These are phyloP conservation scores for Saururus chinensis DNA, from an alignment of 164 flowering plant species.

Conservation along the genomic window DNA sequence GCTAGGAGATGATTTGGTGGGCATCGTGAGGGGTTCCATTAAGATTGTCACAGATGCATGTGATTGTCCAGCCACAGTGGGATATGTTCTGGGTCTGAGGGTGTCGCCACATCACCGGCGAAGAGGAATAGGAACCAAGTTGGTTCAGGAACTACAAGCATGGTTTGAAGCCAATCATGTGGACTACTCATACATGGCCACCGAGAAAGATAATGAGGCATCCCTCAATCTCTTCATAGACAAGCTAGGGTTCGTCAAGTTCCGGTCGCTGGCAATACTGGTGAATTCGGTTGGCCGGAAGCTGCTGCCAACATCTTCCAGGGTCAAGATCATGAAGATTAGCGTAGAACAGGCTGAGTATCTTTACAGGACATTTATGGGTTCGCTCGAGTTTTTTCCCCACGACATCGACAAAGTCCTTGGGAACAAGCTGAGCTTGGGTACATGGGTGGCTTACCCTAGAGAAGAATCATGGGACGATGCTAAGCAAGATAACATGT, in stretches of 20 bases:
- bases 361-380: slow-evolving; percentile 34
- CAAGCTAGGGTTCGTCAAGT: slow-evolving; percentile 33
- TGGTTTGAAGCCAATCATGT: slow-evolving; percentile 49
- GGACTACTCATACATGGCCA: slow-evolving; percentile 68
- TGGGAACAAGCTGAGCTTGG: slow-evolving; percentile 41
- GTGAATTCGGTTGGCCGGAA: slow-evolving; percentile 38
- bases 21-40: slow-evolving; percentile 56
- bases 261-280: slow-evolving; percentile 46
- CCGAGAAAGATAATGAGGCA: slow-evolving; percentile 55
- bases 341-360: slow-evolving; percentile 36
- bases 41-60: slow-evolving; percentile 22
- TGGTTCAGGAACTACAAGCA: slow-evolving; percentile 37
- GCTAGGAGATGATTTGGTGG: slow-evolving; percentile 41
- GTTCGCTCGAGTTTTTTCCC: slow-evolving; percentile 51
- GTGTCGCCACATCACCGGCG: slow-evolving; percentile 42
- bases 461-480: slow-evolving; percentile 16
- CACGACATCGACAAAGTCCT: slow-evolving; percentile 40
- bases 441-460: slow-evolving; percentile 58
- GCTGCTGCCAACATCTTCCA: slow-evolving; percentile 9
- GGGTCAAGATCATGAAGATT: slow-evolving; percentile 26
- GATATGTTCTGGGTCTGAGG: slow-evolving; percentile 57
- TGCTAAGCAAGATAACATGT: slow-evolving; percentile 1
- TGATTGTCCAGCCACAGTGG: slow-evolving; percentile 31
- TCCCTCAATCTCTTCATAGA: slow-evolving; percentile 46
- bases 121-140: slow-evolving; percentile 37